Evolutionary conservation across 2,329 filamentous ascomycete species (phyloP).

Genomic region (Ceratocystis alfenasii): DNA sequence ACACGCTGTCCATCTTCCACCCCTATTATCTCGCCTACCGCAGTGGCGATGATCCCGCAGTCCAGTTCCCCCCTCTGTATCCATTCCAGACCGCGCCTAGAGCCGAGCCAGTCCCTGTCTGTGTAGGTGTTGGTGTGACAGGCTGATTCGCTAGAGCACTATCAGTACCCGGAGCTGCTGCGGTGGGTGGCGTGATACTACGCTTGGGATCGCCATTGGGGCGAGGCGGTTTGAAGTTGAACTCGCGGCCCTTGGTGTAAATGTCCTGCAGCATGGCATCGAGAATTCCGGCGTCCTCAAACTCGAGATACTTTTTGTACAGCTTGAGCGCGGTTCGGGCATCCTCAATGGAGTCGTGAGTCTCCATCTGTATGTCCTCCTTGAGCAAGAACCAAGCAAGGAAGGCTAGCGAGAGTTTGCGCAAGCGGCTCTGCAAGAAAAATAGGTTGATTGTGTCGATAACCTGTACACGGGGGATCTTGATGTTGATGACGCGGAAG

Average conservation of each 20-base stretch:
- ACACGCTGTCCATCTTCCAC: too few species aligned
- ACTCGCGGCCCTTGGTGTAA: slow-evolving; percentile 45
- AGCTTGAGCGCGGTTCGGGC: slow-evolving; percentile 80
- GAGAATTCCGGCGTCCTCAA: slow-evolving; percentile 70
- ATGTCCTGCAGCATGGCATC: slow-evolving; percentile 79
- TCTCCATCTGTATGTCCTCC: slow-evolving; percentile 85
- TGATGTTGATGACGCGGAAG: slow-evolving; percentile 96
- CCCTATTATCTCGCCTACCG: background rate
- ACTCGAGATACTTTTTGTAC: slow-evolving; percentile 83
- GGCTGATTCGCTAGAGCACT: background rate
- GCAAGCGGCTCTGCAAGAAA: slow-evolving; percentile 64
- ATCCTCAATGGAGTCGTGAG: slow-evolving; percentile 92
- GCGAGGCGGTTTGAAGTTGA: slow-evolving; percentile 41
- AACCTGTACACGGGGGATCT: slow-evolving; percentile 78
- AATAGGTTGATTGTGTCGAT: slow-evolving; percentile 92
- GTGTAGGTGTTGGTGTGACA: slow-evolving; percentile 17
- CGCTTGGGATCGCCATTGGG: slow-evolving; percentile 25
- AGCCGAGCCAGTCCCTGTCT: background rate
- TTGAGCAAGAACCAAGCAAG: slow-evolving; percentile 83
- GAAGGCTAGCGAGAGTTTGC: slow-evolving; percentile 85
- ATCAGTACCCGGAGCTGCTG: background rate
- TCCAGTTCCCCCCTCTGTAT: slow-evolving; percentile 13
- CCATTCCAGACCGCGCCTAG: background rate
- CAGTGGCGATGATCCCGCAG: slow-evolving; percentile 17
- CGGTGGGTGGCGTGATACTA: slow-evolving; percentile 15